phyloP scores from a whole-genome alignment of 768 basidiomycete genomes.

The Cystobasidium onofrii region DNA sequence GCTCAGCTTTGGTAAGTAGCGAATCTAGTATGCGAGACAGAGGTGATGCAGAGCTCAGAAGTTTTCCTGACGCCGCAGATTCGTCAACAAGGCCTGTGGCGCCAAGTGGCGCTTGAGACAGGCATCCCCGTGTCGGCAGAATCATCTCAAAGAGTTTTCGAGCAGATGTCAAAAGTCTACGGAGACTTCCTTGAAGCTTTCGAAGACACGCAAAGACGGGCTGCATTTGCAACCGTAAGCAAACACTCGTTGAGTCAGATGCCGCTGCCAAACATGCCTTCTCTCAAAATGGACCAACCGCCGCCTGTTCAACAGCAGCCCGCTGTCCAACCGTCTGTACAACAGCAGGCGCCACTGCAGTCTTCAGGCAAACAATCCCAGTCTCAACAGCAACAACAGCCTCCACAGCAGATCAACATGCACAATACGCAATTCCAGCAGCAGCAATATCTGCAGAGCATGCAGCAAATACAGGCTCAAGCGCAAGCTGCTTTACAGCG shows the following conservation, averaged over 20 bases:
- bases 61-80: conserved; percentile 29
- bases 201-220: conserved; percentile 35
- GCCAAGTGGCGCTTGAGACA: conserved; percentile 35
- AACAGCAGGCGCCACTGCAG: background rate
- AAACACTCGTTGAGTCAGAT: background rate
- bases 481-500: conserved; percentile 28
- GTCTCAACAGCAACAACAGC: conserved; percentile 21
- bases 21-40: background rate
- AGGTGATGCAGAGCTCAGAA: background rate
- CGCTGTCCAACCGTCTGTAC: background rate
- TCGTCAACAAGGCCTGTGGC: conserved; percentile 32
- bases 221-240: conserved; percentile 20
- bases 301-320: background rate
- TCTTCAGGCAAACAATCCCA: background rate
- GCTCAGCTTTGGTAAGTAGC: conserved; percentile 20
- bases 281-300: background rate
- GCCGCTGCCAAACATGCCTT: background rate
- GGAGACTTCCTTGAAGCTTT: conserved; percentile 36
- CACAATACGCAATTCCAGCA: conserved; percentile 28
- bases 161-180: conserved; percentile 37
- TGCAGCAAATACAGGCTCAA: conserved; percentile 13
- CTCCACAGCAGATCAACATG: conserved; percentile 15
- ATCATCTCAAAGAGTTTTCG: conserved; percentile 28
- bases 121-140: conserved; percentile 33
- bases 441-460: conserved; percentile 25